A percentile compares a stretch with the other conserved stretches of the same genome.
Evolutionary conservation across 805 yeast genomes (phyloP).

Genomic region (Candida awuae): DNA sequence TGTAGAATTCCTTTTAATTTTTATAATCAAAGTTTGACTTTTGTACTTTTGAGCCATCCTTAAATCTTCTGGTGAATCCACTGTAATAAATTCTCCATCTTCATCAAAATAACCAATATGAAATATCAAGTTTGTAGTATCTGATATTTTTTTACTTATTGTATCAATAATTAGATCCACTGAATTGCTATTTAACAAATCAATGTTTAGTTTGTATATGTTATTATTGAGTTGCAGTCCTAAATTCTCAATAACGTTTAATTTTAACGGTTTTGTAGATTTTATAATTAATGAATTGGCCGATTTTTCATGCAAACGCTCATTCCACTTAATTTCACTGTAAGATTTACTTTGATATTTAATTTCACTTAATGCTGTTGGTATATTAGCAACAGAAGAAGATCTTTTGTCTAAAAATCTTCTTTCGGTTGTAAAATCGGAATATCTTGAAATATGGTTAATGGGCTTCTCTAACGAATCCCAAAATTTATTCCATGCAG

Average conservation of each 20-base stretch:
- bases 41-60: constrained; percentile 18
- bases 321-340: too few species aligned
- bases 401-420: neutral
- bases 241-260: too few species aligned
- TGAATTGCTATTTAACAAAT: too few species aligned
- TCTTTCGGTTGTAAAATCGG: neutral
- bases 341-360: too few species aligned
- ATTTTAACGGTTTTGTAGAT: constrained; percentile 19
- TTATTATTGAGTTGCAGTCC: neutral
- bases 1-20: too few species aligned
- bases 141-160: neutral
- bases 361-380: too few species aligned
- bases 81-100: constrained; percentile 29
- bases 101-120: constrained; percentile 33
- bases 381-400: constrained; percentile 15
- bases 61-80: constrained; percentile 31
- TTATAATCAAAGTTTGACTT: constrained; percentile 13
- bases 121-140: constrained; percentile 5
- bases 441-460: constrained; percentile 1
- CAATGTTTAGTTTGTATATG: constrained; percentile 13
- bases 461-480: constrained; percentile 26
- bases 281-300: too few species aligned
- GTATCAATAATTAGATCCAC: too few species aligned
- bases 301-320: too few species aligned
- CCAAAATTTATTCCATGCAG: constrained; percentile 30